Evolutionary conservation across 768 basidiomycete genomes (phyloP).

Genomic region (Dioszegia aurantiaca): DNA sequence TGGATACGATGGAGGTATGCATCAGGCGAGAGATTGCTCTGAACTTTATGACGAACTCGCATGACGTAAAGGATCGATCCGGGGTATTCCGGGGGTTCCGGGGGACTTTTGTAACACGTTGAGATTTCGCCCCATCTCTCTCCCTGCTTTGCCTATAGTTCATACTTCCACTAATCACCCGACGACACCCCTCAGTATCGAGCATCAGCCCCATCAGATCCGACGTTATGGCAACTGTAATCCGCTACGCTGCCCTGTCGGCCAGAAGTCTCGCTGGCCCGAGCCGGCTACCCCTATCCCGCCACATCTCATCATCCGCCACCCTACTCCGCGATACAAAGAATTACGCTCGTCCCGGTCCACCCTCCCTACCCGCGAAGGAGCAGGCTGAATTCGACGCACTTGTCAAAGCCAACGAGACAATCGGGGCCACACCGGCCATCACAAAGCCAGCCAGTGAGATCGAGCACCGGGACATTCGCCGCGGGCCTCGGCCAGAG

Average conservation of each 20-base stretch:
- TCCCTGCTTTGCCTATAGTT: neutral
- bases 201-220: no score
- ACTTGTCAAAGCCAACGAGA: slow-evolving; percentile 34
- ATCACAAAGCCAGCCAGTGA: slow-evolving; percentile 22
- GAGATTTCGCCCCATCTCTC: neutral
- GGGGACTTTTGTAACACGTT: no score
- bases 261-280: neutral
- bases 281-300: slow-evolving; percentile 8
- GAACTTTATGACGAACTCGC: neutral
- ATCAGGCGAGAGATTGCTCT: no score
- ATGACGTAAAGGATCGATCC: neutral
- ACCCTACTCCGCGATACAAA: slow-evolving; percentile 13
- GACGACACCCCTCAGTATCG: no score
- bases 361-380: slow-evolving; percentile 39
- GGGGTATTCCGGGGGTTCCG: no score
- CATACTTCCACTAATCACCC: no score
- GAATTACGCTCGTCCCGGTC: slow-evolving; percentile 39
- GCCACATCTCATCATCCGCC: slow-evolving; percentile 4
- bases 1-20: neutral
- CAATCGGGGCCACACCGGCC: slow-evolving; percentile 32
- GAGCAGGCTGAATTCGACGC: slow-evolving; percentile 51
- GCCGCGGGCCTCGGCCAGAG: slow-evolving; percentile 39
- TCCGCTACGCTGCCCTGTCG: slow-evolving; percentile 5
- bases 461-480: slow-evolving; percentile 42
- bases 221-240: neutral